Base-by-base conservation (phyloP, 768 basidiomycete genomes). In the Galerina sulciceps region DNA sequence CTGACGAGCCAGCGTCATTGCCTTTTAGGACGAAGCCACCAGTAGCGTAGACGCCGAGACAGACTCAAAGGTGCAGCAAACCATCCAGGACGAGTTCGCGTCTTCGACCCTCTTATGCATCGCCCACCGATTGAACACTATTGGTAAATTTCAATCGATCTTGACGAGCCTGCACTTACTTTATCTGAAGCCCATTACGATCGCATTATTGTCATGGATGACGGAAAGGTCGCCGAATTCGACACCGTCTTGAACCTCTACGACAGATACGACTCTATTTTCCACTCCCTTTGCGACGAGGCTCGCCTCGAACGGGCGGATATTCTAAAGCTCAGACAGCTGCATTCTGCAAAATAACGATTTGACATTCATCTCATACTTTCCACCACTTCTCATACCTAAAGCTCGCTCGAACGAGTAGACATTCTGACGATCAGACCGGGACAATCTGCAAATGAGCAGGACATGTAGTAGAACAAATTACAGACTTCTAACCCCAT, bases 161-260 rank as follows among this genome's bases (percentile, higher is more conserved):
- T 51, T 46, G 11, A 20, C 36, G 51, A 49, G 10, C 18, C n/a
- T 17, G 48, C 15, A 31, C 52, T 62, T 17, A 57, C 22, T n/a
- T 26, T 18, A 48, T 41, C 37, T 59, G 2, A 45, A 85, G 85
- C 79, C 0, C 82, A 89, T 65, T 90, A 87, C 61, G 87, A 90
- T 65, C 79, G 85, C 18, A 79, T 91, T 18, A 73, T 93, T 15
- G 89, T 91, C 44, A 88, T 93, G 86, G 85, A 89, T 63, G 73
- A 78, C 23, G 90, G 91, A 3, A 65, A 74, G 34, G 83, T 91
- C 3, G 86, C 85, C 10, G 90, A 92, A 71, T 90, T 85, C 66
- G 90, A 91, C 71, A 87, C 87, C 1, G 90, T 91, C 3, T 76
- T 88, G 41, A 81, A 79, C 59, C 81, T 92, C 3, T 85, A 85